These are phyloP conservation scores for Fraxinus americana DNA, from an alignment of 257 asterid genomes.

Conservation along the genomic window DNA sequence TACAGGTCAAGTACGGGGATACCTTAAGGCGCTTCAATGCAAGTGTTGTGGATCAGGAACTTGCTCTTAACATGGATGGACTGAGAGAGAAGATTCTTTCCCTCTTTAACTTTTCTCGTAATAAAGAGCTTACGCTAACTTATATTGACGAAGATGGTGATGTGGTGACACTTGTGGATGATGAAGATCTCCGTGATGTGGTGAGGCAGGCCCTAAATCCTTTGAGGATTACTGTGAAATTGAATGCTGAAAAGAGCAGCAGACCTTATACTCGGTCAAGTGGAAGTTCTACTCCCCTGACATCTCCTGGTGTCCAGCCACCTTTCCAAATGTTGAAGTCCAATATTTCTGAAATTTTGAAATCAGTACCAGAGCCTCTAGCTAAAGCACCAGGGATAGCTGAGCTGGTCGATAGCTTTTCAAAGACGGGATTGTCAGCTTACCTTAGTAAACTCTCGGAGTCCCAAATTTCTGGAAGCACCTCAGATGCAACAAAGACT, in stretches of 20 bases:
- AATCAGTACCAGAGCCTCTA: conserved; percentile 54
- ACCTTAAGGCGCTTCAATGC: conserved; percentile 78
- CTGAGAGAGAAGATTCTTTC: conserved; percentile 62
- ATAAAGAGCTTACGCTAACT: conserved; percentile 58
- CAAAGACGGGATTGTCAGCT: conserved; percentile 44
- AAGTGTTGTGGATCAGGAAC: conserved; percentile 35
- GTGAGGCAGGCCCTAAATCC: conserved; percentile 78
- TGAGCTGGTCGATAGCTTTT: conserved; percentile 47
- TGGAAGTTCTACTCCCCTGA: conserved; percentile 31
- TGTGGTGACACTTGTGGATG: conserved; percentile 70
- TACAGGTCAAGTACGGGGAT: conserved; percentile 77
- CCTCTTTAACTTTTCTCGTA: conserved; percentile 60
- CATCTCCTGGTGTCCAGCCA: conserved; percentile 31
- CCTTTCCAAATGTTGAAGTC: conserved; percentile 33
- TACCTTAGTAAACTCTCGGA: conserved; percentile 42
- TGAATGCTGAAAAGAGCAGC: conserved; percentile 32
- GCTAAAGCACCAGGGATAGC: conserved; percentile 48
- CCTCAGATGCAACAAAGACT: conserved; percentile 28
- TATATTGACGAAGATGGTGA: conserved; percentile 84
- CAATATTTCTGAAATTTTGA: conserved; percentile 43
- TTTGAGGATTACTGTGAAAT: conserved; percentile 58
- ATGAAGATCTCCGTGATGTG: conserved; percentile 80
- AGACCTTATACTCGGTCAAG: conserved; percentile 32
- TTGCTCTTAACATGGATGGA: conserved; percentile 54
- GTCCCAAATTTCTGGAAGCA: conserved; percentile 38